Evolutionary conservation across 495 filamentous ascomycete genomes (phyloP), one percentile per base, ranked within the genome.

Genomic region (Penicillium ucsense): DNA sequence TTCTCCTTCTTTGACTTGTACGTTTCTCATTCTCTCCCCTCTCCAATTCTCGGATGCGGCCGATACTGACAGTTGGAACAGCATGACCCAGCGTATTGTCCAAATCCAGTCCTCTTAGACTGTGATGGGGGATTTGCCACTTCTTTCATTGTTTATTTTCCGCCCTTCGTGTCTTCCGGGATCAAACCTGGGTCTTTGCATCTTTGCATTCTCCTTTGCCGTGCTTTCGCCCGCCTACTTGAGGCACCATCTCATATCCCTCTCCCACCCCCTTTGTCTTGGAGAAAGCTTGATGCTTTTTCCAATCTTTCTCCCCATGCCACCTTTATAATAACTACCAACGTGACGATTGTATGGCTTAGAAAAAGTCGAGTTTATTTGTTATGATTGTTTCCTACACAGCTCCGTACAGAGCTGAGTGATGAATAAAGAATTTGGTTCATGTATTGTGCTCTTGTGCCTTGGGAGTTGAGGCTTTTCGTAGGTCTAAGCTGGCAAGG

Each of bases 1-100:
- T 96, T 98, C 71, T 88, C 92, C 6, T 98, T 98, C 77, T 98
- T 95, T 69, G 86, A 94, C 56, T 98, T 97, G 89, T 95, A 75
- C 80, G 86, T 82, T 34, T 5, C 33, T 9, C 11, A 41, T 11
- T 37, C 7, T 41, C 28, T 7, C 6, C 11, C 8, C 42, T 4
- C 10, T n/a, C 8, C 29, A 5, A 20, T 39, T n/a, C 37, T 4
- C n/a, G 6, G 4, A 12, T 9, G 11, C 37, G 10, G 1, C 34
- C 30, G 28, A 37, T 37, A 43, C 61, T 64, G 53, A 71, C 48
- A 27, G 33, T 10, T 28, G 32, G 11, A 38, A 29, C 50, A 79
- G 76, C 59, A 80, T 80, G 77, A 75, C 74, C 56, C 75, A 77
- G 62, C 61, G 75, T 49, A 64, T 80, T 44, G 49, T 56, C 43